Conservation (phyloP, 192 early-diverging fungal genomes). For the Gamsiella multidivaricata region DNA sequence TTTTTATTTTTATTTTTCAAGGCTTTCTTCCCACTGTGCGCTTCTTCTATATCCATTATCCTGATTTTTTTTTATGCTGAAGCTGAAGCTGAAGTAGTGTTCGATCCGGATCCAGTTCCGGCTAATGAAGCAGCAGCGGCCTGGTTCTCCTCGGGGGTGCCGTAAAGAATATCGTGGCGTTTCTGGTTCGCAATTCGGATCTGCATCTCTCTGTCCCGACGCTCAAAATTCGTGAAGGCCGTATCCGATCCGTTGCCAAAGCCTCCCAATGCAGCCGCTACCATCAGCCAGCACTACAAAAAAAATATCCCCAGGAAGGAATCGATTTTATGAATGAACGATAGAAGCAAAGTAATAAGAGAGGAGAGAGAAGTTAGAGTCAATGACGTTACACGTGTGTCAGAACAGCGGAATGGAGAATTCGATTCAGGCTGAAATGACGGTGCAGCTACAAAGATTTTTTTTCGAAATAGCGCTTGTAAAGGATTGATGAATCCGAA, state of each 20-base stretch:
- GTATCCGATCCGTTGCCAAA: constrained; percentile 51
- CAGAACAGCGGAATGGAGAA: too few relatives aligned
- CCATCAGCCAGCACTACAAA: constrained; percentile 43
- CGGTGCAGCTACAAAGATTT: too few relatives aligned
- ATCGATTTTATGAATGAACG: too few relatives aligned
- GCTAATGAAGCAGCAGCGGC: constrained; percentile 19
- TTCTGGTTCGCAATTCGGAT: constrained; percentile 35
- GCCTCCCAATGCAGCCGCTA: constrained; percentile 40
- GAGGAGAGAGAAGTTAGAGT: not conserved
- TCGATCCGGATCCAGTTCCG: too few relatives aligned
- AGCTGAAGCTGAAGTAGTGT: not conserved
- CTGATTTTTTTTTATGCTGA: not conserved
- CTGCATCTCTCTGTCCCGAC: constrained; percentile 40
- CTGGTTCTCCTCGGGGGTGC: constrained; percentile 17
- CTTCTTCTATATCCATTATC: too few relatives aligned
- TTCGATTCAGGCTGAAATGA: too few relatives aligned
- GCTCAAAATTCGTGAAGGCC: constrained; percentile 48
- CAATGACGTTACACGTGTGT: too few relatives aligned
- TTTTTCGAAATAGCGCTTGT: too few relatives aligned
- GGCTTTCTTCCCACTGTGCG: too few relatives aligned
- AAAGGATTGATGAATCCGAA: too few relatives aligned
- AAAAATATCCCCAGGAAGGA: not conserved
- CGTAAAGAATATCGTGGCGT: constrained; percentile 38
- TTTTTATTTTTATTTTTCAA: too few relatives aligned
- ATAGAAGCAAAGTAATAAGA: too few relatives aligned